Base-by-base conservation (phyloP, 1,284 basidiomycete species). In the Puccinia sorghi region DNA sequence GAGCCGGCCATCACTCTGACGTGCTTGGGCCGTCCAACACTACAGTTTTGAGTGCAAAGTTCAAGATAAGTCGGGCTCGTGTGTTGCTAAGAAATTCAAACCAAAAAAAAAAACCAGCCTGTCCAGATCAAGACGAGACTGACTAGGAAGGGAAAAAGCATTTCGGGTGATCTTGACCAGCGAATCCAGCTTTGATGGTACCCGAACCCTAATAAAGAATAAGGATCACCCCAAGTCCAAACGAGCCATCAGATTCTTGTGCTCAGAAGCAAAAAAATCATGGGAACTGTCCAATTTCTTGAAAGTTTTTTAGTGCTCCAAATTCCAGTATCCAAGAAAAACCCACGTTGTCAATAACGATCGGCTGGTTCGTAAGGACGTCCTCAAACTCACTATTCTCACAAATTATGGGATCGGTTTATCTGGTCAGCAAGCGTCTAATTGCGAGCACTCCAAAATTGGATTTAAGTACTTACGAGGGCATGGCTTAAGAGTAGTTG, bases 61-160 rank as follows among this genome's bases (percentile, higher is more conserved):
- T 27, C 11, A 37, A 32, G 57, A 15, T 67, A 74, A 72, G 48
- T 61, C 20, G 20, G 43, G 12, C 46, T 52, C 50, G 20, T 25
- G 8, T 54, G 57, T 11, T 59, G 11, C 3, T 37, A 17, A 32
- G 32, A 12, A 59, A 13, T 37, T 59, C 46, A 57, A 39, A 46
- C 43, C 57, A 9, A 7, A 22, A 54, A 25, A 52, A 1, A 15
- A 70, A 41, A 15, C 25, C 50, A 25, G 66, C n/a, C 17, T 37
- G 3, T 5, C 12, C 6, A 50, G 64, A 59, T 25, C 50, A 70
- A 32, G 41, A 73, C 82, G 83, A 84, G 83, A 90, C 93, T 87
- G 86, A 97, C 94, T 94, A 97, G 80, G 93, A 96, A 78, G 95
- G 94, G 83, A 97, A 97, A 88, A 95, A 97, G 84, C 93, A 96